A percentile compares a stretch with the other conserved stretches of the same genome.
These are phyloP conservation scores for Eucalyptus guilfoylei DNA, from an alignment of 345 rosid genomes.

Conservation along the genomic window DNA sequence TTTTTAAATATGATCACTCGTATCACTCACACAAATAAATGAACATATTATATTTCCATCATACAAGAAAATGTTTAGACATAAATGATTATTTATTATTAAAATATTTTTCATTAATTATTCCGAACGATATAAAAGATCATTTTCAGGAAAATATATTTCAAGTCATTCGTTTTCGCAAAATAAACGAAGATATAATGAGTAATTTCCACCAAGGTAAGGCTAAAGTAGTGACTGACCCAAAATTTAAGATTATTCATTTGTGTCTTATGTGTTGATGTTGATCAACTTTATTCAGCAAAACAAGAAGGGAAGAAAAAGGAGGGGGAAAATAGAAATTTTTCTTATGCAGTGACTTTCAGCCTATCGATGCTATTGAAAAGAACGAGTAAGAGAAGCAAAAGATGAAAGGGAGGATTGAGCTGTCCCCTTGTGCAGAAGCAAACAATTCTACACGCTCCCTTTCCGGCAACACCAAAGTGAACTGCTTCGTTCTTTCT, in stretches of 20 bases:
- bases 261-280: not conserved
- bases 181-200: not conserved
- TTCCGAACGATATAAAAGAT: rapidly evolving
- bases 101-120: too few species aligned
- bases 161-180: too few species aligned
- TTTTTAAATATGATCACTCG: not conserved
- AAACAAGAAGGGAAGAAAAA: not conserved
- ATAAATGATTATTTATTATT: too few species aligned
- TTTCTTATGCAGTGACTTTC: not conserved
- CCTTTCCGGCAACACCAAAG: not conserved
- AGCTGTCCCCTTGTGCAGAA: not conserved
- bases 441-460: not conserved
- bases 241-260: not conserved
- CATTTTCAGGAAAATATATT: too few species aligned
- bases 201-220: not conserved
- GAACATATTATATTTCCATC: too few species aligned
- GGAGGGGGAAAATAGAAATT: too few species aligned
- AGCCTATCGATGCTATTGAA: not conserved
- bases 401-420: not conserved
- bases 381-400: not conserved
- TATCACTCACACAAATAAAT: not conserved
- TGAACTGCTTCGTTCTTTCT: not conserved
- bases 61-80: rapidly evolving
- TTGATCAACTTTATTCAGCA: not conserved
- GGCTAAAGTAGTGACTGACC: not conserved